Conservation (phyloP, 495 filamentous ascomycete species). For the Penicillium nucicola region DNA sequence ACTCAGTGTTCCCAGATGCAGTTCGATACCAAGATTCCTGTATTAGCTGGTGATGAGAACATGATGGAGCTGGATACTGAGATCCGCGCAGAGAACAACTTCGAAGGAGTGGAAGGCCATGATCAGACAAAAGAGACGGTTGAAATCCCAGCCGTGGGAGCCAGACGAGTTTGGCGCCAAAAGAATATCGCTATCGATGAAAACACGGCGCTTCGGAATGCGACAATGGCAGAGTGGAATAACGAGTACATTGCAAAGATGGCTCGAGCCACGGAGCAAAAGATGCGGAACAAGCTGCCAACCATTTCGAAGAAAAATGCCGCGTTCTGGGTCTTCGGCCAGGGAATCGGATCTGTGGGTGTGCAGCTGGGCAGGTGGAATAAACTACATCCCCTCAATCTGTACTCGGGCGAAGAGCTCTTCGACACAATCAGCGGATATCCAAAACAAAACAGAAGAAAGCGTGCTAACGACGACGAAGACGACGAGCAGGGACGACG, state of each 20-base stretch:
- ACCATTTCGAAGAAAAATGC: conserved; percentile 55
- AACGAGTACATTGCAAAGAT: conserved; percentile 56
- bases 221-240: conserved; percentile 56
- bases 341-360: conserved; percentile 58
- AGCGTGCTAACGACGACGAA: conserved; percentile 36
- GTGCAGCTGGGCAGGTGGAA: conserved; percentile 38
- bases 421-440: conserved; percentile 41
- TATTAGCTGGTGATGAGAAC: conserved; percentile 3
- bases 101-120: not conserved
- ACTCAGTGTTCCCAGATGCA: not conserved
- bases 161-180: conserved; percentile 26
- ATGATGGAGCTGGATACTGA: conserved; percentile 20
- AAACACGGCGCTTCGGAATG: conserved; percentile 42
- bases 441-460: conserved; percentile 23
- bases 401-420: conserved; percentile 55
- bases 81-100: conserved; percentile 1
- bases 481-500: conserved; percentile 38
- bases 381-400: conserved; percentile 42
- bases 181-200: conserved; percentile 28
- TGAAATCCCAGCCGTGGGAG: not conserved
- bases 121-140: not conserved
- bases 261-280: conserved; percentile 41
- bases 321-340: conserved; percentile 48
- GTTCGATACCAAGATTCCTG: not conserved
- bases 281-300: conserved; percentile 34